Evolutionary conservation across 176 grass and related monocot genomes (phyloP).

Genomic region (Oryza australiensis): DNA sequence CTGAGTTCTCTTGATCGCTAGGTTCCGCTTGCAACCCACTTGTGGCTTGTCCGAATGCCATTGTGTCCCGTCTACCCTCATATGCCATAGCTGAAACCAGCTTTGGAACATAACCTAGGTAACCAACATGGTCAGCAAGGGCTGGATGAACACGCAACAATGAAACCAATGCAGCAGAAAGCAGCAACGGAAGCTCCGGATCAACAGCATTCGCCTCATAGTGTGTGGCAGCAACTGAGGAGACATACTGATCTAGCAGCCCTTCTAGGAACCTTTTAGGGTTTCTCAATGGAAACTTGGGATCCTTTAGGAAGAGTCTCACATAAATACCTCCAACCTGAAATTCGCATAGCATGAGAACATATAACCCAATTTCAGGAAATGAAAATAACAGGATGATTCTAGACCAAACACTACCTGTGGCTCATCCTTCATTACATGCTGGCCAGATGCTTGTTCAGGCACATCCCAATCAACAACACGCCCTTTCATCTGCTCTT

Average conservation of each 20-base stretch:
- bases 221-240: conserved; percentile 93
- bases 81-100: conserved; percentile 93
- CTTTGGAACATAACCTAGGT: conserved; percentile 99
- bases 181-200: conserved; percentile 86
- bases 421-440: conserved; percentile 99
- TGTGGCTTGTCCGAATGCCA: conserved; percentile 68
- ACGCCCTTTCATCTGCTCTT: conserved; percentile 92
- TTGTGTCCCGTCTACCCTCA: conserved; percentile 89
- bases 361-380: conserved; percentile 33
- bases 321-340: conserved; percentile 99
- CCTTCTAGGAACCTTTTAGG: conserved; percentile 99
- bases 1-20: conserved; percentile 44
- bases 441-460: conserved; percentile 91
- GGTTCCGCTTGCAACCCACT: conserved; percentile 43
- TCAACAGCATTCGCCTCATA: conserved; percentile 77
- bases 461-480: conserved; percentile 99
- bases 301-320: conserved; percentile 95
- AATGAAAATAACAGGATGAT: not conserved
- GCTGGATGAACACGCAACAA: conserved; percentile 96
- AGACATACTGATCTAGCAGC: conserved; percentile 95
- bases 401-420: conserved; percentile 62
- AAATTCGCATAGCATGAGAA: conserved; percentile 43
- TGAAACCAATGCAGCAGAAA: conserved; percentile 94
- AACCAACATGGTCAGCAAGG: conserved; percentile 97
- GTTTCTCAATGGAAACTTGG: conserved; percentile 98